Evolutionary conservation across 306 rosid species (phyloP), one percentile per base, ranked within the genome.

Genomic region (Canavalia ensiformis): DNA sequence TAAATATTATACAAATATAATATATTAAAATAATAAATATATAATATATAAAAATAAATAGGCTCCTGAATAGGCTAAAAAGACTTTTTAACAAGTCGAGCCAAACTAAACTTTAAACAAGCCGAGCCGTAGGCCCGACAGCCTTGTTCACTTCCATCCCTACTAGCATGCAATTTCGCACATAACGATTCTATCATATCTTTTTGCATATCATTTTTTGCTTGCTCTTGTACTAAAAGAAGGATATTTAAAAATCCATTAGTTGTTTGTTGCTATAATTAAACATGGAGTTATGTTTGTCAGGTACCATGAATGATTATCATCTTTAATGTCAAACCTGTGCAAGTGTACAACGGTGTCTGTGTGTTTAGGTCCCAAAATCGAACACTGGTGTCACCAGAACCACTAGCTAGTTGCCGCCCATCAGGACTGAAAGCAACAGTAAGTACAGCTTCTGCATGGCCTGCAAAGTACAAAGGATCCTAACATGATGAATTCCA

Each of bases 391-490:
- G 97, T 86, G 86, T 95, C 98, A 54, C 99, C 98, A 30, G 99
- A 95, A 85, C 98, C 99, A 87, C 98, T 95, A 2, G 98, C 99
- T 86, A 95, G 82, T 58, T 89, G 97, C 44, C 79, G 86, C 67
- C 99, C 94, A 85, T 95, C 98, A 75, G 99, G 98, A 84, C 98
- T 93, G 76, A 95, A 95, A 59, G 99, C 88, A 87, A 95, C 97
- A 25, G 89, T 74, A 71, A 91, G 85, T 67, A 95, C 94, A 46
- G 98, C 92, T 88, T 95, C 99, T 1, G 85, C 88, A 74, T 91
- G 99, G 81, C 99, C 99, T 95, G 83, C 83, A 85, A 71, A 84
- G 74, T 91, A 85, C 82, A 85, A 71, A 80, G 70, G 73, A 71
- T 47, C 55, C 60, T 66, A 73, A 70, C 35, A 45, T 52, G 42